These are phyloP conservation scores for Chaetomium sp. DNA, from an alignment of 2,329 filamentous ascomycete species.

Conservation along the genomic window DNA sequence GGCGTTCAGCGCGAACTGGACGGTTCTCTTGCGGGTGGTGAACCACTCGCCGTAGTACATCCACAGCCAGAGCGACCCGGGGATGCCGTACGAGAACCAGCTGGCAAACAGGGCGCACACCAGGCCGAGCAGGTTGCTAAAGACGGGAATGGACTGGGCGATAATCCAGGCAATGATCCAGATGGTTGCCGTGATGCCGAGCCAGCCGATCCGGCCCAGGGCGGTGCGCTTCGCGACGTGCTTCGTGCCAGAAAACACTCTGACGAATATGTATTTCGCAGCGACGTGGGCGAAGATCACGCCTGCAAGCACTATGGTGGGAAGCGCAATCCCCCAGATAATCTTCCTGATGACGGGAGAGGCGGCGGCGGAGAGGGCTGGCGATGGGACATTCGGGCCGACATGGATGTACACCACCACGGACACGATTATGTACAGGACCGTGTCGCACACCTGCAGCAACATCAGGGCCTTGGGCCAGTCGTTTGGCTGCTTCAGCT, in stretches of 20 bases:
- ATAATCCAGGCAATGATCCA: constrained; percentile 69
- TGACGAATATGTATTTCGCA: constrained; percentile 66
- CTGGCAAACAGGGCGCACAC: constrained; percentile 65
- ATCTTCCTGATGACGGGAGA: constrained; percentile 58
- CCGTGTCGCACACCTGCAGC: constrained; percentile 60
- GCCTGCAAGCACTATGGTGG: constrained; percentile 70
- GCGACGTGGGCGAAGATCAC: constrained; percentile 71
- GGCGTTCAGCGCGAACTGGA: constrained; percentile 18
- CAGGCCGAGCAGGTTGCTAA: constrained; percentile 65
- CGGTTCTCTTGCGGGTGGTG: constrained; percentile 15
- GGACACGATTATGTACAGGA: constrained; percentile 65
- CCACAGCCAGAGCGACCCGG: constrained; percentile 52
- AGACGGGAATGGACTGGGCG: constrained; percentile 69
- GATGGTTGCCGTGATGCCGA: constrained; percentile 54
- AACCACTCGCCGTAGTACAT: constrained; percentile 47
- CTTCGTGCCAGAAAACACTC: constrained; percentile 62
- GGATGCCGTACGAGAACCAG: constrained; percentile 64
- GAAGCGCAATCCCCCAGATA: constrained; percentile 68
- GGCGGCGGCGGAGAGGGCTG: constrained; percentile 65
- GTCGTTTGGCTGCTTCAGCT: constrained; percentile 60
- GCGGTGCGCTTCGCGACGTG: constrained; percentile 55
- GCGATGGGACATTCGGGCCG: constrained; percentile 62
- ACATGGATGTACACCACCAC: constrained; percentile 69
- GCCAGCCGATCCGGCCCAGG: constrained; percentile 59
- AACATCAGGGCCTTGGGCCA: constrained; percentile 46